Evolutionary conservation across 169 alveolate species (phyloP).

Genomic region (Plasmodium inui): DNA sequence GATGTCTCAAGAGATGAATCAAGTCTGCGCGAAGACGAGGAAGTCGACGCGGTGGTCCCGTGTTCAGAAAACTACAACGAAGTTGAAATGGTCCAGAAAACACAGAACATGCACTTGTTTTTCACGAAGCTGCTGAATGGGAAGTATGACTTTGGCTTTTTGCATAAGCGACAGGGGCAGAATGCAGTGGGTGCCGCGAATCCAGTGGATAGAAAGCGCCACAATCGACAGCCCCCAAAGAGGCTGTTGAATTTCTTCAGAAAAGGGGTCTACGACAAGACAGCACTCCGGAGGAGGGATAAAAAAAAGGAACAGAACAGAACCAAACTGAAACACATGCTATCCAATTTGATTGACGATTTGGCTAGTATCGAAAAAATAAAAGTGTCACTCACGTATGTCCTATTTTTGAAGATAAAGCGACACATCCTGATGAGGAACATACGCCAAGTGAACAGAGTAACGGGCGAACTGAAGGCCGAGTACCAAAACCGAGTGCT

Average conservation of each 20-base stretch:
- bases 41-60: background rate
- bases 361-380: slow-evolving; percentile 27
- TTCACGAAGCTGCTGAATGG: slow-evolving; percentile 27
- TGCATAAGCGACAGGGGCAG: background rate
- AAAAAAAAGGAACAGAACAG: slow-evolving; percentile 15
- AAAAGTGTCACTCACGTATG: slow-evolving; percentile 27
- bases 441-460: background rate
- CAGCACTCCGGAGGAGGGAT: background rate
- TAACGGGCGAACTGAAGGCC: slow-evolving; percentile 2
- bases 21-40: background rate
- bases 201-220: background rate
- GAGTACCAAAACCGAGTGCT: slow-evolving; percentile 49
- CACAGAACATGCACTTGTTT: slow-evolving; percentile 29
- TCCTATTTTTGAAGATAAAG: slow-evolving; percentile 45
- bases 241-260: background rate
- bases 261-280: background rate
- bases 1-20: background rate
- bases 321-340: slow-evolving; percentile 22
- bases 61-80: background rate
- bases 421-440: slow-evolving; percentile 21
- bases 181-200: background rate
- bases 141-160: slow-evolving; percentile 52
- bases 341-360: slow-evolving; percentile 14
- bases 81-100: background rate
- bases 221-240: background rate